These are phyloP conservation scores for Eremothecium gossypii DNA, from an alignment of 1,139 yeast species.

Conservation along the genomic window DNA sequence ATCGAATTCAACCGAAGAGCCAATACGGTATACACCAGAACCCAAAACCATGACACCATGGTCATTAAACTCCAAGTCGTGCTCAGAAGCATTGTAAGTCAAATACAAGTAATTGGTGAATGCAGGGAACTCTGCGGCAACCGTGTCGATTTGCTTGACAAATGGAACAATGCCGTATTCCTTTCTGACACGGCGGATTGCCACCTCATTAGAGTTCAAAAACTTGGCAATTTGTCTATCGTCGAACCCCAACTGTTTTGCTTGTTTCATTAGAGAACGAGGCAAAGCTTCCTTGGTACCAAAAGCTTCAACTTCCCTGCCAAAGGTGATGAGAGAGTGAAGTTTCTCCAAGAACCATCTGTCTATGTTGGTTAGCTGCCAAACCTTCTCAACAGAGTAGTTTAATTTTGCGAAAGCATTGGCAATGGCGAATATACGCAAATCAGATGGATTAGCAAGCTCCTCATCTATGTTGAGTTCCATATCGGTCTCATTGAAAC, in stretches of 20 bases:
- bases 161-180: conserved; percentile 85
- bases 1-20: conserved; percentile 90
- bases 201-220: conserved; percentile 84
- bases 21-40: conserved; percentile 91
- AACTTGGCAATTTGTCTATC: conserved; percentile 94
- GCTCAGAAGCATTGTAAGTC: conserved; percentile 88
- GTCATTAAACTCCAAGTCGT: conserved; percentile 77
- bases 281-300: conserved; percentile 59
- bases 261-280: conserved; percentile 55
- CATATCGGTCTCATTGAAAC: conserved; percentile 85
- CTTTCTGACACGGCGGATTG: conserved; percentile 82
- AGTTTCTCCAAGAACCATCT: conserved; percentile 94
- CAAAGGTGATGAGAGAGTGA: conserved; percentile 60
- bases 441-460: conserved; percentile 91
- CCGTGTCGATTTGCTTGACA: conserved; percentile 96
- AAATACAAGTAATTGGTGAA: conserved; percentile 89
- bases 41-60: conserved; percentile 87
- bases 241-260: conserved; percentile 95
- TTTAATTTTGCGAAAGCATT: conserved; percentile 72
- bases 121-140: conserved; percentile 99
- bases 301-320: conserved; percentile 50
- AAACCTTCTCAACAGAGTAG: conserved; percentile 84
- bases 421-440: conserved; percentile 93
- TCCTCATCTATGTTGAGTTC: conserved; percentile 85
- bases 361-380: conserved; percentile 89